Evolutionary conservation across 306 rosid genomes (phyloP).

Genomic region (Cercis canadensis): DNA sequence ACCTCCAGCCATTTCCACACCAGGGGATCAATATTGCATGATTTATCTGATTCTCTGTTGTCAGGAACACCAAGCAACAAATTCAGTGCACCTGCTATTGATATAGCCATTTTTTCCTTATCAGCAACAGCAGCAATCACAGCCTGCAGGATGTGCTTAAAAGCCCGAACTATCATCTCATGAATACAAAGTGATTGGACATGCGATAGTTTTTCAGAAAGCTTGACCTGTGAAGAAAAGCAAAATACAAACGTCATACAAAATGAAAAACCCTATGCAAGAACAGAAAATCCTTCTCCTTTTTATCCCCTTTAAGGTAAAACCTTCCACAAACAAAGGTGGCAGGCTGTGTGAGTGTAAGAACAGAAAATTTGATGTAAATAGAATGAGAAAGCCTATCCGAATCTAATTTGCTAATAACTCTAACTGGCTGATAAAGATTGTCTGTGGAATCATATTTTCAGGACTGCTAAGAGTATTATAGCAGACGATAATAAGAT

Average conservation of each 20-base stretch:
- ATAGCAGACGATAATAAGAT: slow-evolving; percentile 12
- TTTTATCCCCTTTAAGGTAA: slow-evolving; percentile 20
- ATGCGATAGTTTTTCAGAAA: slow-evolving; percentile 91
- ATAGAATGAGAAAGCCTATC: slow-evolving; percentile 29
- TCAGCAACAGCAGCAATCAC: slow-evolving; percentile 75
- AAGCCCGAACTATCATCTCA: slow-evolving; percentile 98
- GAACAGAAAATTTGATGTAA: slow-evolving; percentile 21
- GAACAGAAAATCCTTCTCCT: slow-evolving; percentile 2
- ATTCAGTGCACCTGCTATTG: slow-evolving; percentile 84
- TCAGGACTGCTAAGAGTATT: slow-evolving; percentile 9
- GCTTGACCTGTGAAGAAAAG: slow-evolving; percentile 79
- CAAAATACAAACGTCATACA: slow-evolving; percentile 34
- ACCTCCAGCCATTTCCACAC: slow-evolving; percentile 89
- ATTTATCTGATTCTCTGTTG: slow-evolving; percentile 55
- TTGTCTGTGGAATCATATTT: slow-evolving; percentile 23
- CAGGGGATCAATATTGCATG: slow-evolving; percentile 64
- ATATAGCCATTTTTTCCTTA: slow-evolving; percentile 71
- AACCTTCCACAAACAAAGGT: slow-evolving; percentile 22
- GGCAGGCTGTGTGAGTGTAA: slow-evolving; percentile 20
- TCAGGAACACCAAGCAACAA: slow-evolving; percentile 82
- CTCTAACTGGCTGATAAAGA: slow-evolving; percentile 8
- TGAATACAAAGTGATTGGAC: slow-evolving; percentile 97
- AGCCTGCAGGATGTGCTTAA: slow-evolving; percentile 94
- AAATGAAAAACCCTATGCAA: slow-evolving; percentile 25
- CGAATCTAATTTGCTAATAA: not conserved